Evolutionary conservation across 768 basidiomycete genomes (phyloP), one percentile per base, ranked within the genome.

Genomic region (Hortiboletus flavorubellus): DNA sequence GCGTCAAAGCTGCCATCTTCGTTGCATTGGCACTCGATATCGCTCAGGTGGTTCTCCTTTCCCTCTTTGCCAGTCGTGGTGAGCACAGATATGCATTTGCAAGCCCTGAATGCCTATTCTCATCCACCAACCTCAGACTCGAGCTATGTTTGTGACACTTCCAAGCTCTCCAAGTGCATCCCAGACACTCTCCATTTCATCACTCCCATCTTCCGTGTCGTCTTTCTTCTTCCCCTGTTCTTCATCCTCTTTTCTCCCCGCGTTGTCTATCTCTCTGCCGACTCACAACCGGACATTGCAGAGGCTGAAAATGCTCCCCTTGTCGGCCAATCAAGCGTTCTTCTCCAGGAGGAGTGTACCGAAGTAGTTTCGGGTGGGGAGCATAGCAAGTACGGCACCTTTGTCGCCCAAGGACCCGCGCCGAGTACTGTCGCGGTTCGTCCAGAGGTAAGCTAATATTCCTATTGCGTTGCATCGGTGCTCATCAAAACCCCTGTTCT

Each of bases 311-410:
- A 60, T 60, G 61, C 68, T 44, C 55, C 70, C 9, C 61, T 72
- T 9, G 59, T 72, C 11, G 68, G 59, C 9, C 69, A 68, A 37
- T 80, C 83, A 0, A 80, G 78, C 23, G 78, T 83, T 61, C 78
- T 86, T 35, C 72, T 86, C 16, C 79, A 84, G 23, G 71, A 82
- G 3, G 83, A 77, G 23, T 68, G 70, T 26, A 68, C 67, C 35
- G 72, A 76, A 31, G 73, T 53, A 73, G 55, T 67, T 69, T 38
- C 59, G 1, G 61, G 64, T 0, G 47, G 46, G 63, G 71, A 46
- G 76, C 79, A 49, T 18, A 78, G 75, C 69, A 90, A 89, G 68
- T 92, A 92, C 66, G 90, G 90, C 15, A 91, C 90, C 12, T 91
- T 90, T 77, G 75, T 73, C 11, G 38, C 49, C 15, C 61, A 45